Conservation (phyloP, 176 grass and related monocot species). For the Microstegium vimineum region DNA sequence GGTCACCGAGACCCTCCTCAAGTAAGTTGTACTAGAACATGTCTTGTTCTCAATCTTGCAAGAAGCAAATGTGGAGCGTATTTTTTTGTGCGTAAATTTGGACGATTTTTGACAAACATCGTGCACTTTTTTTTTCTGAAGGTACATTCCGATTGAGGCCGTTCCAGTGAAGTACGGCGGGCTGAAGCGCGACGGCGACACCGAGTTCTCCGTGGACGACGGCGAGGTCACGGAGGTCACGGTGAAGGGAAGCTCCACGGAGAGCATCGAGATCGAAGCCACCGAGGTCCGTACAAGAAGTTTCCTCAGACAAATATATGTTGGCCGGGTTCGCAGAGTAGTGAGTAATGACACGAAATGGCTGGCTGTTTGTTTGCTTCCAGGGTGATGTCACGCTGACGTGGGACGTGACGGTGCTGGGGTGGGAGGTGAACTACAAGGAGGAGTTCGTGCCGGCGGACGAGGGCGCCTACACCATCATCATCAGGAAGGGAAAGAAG, state of each 20-base stretch:
- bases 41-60: neutral
- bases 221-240: slow-evolving; percentile 47
- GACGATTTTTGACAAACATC: neutral
- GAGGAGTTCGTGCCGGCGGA: slow-evolving; percentile 89
- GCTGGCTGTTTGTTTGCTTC: too few relatives aligned
- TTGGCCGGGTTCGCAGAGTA: too few relatives aligned
- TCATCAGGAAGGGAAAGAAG: slow-evolving; percentile 81
- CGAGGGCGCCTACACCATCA: slow-evolving; percentile 82
- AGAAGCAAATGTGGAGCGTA: neutral
- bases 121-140: neutral
- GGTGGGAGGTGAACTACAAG: slow-evolving; percentile 96
- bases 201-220: slow-evolving; percentile 52
- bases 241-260: slow-evolving; percentile 54
- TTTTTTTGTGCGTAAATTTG: neutral
- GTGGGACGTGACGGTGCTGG: slow-evolving; percentile 84
- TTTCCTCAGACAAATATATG: neutral
- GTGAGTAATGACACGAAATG: too few relatives aligned
- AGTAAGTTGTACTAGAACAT: slow-evolving; percentile 42
- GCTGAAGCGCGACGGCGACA: slow-evolving; percentile 63
- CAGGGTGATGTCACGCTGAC: slow-evolving; percentile 60
- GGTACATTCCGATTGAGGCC: slow-evolving; percentile 77
- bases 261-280: slow-evolving; percentile 66
- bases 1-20: slow-evolving; percentile 86
- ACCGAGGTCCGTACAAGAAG: slow-evolving; percentile 26
- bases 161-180: slow-evolving; percentile 85